These are phyloP conservation scores for Lipomyces anomalus DNA, from an alignment of 805 yeast species.

Conservation along the genomic window DNA sequence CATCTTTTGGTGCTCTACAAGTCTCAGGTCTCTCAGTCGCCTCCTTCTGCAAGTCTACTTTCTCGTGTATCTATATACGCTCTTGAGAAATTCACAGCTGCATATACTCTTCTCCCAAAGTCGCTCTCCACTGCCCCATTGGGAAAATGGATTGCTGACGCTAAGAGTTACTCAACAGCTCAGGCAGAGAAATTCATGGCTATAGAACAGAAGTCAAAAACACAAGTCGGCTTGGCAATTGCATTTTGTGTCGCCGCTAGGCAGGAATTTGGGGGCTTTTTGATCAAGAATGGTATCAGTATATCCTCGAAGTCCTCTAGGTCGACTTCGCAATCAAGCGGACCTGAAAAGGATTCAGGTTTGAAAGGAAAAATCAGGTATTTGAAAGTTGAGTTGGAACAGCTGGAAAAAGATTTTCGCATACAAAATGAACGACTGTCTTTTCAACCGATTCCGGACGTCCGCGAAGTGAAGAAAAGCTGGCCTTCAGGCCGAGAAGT, in stretches of 20 bases:
- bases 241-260: constrained; percentile 27
- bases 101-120: constrained; percentile 25
- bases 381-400: constrained; percentile 19
- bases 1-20: constrained; percentile 30
- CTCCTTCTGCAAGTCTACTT: constrained; percentile 28
- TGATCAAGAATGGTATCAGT: constrained; percentile 1
- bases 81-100: constrained; percentile 30
- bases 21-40: constrained; percentile 17
- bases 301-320: not conserved
- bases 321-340: not conserved
- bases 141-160: constrained; percentile 27
- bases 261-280: constrained; percentile 15
- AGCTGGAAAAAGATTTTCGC: constrained; percentile 21
- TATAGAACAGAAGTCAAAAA: constrained; percentile 25
- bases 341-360: constrained; percentile 1
- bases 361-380: constrained; percentile 9
- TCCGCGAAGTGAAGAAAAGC: constrained; percentile 24
- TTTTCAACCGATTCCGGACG: constrained; percentile 33
- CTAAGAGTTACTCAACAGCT: constrained; percentile 27
- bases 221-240: constrained; percentile 30
- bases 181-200: constrained; percentile 29
- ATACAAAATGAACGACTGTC: constrained; percentile 31
- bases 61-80: constrained; percentile 32
- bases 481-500: constrained; percentile 36
- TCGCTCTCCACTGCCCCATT: constrained; percentile 15